These are phyloP conservation scores for Pascua guehoae DNA, from an alignment of 1,284 basidiomycete species.

Conservation along the genomic window DNA sequence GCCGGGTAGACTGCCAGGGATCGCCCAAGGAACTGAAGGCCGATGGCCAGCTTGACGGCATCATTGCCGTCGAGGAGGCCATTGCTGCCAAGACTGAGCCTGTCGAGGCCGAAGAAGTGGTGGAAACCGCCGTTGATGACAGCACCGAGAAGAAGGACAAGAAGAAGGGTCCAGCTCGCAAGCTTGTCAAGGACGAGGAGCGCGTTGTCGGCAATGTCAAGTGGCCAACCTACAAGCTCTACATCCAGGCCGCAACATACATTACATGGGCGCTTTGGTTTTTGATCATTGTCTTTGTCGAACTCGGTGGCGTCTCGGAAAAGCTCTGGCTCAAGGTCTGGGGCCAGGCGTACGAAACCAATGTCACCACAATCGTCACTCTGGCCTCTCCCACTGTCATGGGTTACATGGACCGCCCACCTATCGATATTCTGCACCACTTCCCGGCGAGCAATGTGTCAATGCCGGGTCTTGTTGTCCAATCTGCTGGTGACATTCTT, in stretches of 20 bases:
- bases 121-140: conserved; percentile 45
- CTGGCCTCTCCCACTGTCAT: too few relatives aligned
- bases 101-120: conserved; percentile 19
- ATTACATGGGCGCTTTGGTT: conserved; percentile 41
- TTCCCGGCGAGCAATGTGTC: background rate
- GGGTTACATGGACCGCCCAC: too few relatives aligned
- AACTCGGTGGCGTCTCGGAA: conserved; percentile 56
- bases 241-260: conserved; percentile 56
- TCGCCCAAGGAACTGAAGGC: conserved; percentile 58
- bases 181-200: conserved; percentile 52
- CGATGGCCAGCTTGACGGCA: conserved; percentile 53
- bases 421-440: too few relatives aligned
- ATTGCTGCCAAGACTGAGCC: conserved; percentile 55
- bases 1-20: conserved; percentile 60
- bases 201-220: conserved; percentile 71
- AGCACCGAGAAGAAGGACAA: conserved; percentile 34
- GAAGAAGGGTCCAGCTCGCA: conserved; percentile 43
- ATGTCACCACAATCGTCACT: background rate
- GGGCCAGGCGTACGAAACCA: conserved; percentile 44
- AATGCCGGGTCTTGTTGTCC: conserved; percentile 2
- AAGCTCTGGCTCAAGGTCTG: conserved; percentile 67
- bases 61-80: conserved; percentile 46
- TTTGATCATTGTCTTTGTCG: conserved; percentile 33
- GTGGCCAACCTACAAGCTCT: conserved; percentile 72
- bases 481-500: background rate